Conservation (phyloP, 352 stramenopile genomes). For the Aphanomyces cochlioides region DNA sequence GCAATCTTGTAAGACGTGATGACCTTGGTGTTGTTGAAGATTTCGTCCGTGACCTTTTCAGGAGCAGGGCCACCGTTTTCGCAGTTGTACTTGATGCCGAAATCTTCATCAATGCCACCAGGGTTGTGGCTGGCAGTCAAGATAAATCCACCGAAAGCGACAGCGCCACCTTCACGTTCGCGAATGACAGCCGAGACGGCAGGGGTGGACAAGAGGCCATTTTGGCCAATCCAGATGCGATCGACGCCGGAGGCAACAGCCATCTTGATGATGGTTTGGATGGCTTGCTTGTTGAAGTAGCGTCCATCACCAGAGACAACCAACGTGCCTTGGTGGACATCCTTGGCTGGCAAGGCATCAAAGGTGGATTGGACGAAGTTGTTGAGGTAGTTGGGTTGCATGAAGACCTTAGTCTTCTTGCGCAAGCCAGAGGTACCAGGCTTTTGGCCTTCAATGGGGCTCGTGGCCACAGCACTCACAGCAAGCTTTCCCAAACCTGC, state of each 20-base stretch:
- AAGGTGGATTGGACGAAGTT: conserved; percentile 98
- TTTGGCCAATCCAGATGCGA: conserved; percentile 93
- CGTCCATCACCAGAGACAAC: conserved; percentile 95
- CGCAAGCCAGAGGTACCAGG: conserved; percentile 96
- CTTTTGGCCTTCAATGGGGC: conserved; percentile 94
- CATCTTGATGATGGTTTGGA: conserved; percentile 97
- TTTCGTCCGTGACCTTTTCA: conserved; percentile 96
- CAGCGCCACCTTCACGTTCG: conserved; percentile 88
- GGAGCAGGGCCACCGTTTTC: conserved; percentile 96
- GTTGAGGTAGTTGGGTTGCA: conserved; percentile 97
- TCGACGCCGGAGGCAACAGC: conserved; percentile 95
- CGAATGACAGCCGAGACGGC: conserved; percentile 97
- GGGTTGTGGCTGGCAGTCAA: conserved; percentile 98
- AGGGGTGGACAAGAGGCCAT: conserved; percentile 96
- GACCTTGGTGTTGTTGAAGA: conserved; percentile 94
- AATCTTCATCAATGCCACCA: conserved; percentile 97
- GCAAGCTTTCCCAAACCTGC: conserved; percentile 91
- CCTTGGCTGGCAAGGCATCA: conserved; percentile 91
- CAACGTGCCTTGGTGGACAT: conserved; percentile 93
- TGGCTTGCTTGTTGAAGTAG: conserved; percentile 91
- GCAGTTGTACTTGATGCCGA: conserved; percentile 99
- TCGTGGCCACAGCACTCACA: conserved; percentile 75
- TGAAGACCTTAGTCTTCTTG: conserved; percentile 99
- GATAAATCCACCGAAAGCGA: conserved; percentile 95
- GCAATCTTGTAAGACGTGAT: conserved; percentile 94